A percentile compares a stretch with the other conserved stretches of the same genome.
Evolutionary conservation across 2,329 filamentous ascomycete genomes (phyloP).

Genomic region (Talaromyces sp.): DNA sequence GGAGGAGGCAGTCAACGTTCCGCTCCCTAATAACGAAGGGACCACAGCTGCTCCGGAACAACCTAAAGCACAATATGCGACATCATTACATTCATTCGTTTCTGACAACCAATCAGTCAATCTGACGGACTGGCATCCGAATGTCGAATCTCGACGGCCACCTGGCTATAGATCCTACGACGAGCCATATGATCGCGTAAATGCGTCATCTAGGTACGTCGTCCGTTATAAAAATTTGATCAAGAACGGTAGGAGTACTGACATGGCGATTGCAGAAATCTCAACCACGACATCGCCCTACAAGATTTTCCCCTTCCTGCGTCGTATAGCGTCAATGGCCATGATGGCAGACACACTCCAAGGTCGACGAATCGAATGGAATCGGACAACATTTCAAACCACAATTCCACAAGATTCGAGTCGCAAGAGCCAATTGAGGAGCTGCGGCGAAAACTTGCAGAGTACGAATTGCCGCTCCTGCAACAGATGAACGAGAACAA

Average conservation of each 20-base stretch:
- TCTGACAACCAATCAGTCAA: constrained; percentile 10
- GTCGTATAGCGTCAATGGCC: not conserved
- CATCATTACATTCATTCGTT: constrained; percentile 13
- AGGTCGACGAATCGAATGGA: not conserved
- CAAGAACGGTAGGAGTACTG: too few relatives aligned
- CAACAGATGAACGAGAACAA: constrained; percentile 28
- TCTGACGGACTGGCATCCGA: not conserved
- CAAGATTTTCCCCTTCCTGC: constrained; percentile 12
- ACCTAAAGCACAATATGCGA: not conserved
- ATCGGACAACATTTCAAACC: not conserved
- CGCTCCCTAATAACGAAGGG: not conserved
- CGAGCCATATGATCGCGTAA: constrained; percentile 7
- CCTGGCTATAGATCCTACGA: not conserved
- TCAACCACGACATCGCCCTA: not conserved
- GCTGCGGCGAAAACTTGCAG: constrained; percentile 26
- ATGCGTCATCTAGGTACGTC: constrained; percentile 3
- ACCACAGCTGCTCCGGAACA: not conserved
- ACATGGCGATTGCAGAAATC: too few relatives aligned
- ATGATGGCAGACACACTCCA: not conserved
- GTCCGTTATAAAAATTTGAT: not conserved
- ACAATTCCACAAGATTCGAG: not conserved
- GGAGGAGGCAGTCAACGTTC: constrained; percentile 12
- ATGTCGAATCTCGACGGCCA: not conserved
- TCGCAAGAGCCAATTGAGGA: constrained; percentile 22
- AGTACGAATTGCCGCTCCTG: constrained; percentile 29